These are phyloP conservation scores for Eleusine coracana DNA, from an alignment of 176 grass and related monocot genomes.

Conservation along the genomic window DNA sequence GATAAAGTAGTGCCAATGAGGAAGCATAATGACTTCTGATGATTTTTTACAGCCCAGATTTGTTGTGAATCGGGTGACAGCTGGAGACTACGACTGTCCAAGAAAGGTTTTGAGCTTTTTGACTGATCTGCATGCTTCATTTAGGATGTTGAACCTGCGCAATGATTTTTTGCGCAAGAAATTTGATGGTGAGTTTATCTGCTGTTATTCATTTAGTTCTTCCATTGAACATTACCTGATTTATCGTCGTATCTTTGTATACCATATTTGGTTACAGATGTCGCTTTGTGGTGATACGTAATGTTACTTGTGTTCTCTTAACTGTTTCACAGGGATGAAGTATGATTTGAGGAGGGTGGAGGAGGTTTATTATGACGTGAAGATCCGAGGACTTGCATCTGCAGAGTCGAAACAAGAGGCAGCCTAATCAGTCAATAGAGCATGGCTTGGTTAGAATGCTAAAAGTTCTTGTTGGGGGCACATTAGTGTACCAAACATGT, in stretches of 20 bases:
- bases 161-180: slow-evolving; percentile 98
- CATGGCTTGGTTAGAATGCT: background rate
- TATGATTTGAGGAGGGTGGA: slow-evolving; percentile 96
- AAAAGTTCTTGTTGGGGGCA: background rate
- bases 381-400: slow-evolving; percentile 80
- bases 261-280: background rate
- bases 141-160: slow-evolving; percentile 93
- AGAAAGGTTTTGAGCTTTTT: slow-evolving; percentile 80
- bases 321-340: slow-evolving; percentile 75
- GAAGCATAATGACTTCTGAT: slow-evolving; percentile 6
- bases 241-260: background rate
- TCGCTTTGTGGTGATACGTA: background rate
- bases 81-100: slow-evolving; percentile 88
- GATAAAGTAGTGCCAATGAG: background rate
- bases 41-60: slow-evolving; percentile 72
- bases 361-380: slow-evolving; percentile 97
- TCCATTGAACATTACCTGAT: background rate
- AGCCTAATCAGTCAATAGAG: background rate
- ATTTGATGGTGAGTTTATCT: slow-evolving; percentile 75
- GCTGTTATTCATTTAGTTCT: background rate
- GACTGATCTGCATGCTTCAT: slow-evolving; percentile 89
- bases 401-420: slow-evolving; percentile 40
- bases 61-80: slow-evolving; percentile 88
- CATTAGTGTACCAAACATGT: background rate
- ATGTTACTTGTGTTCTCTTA: background rate